Conservation (phyloP, 1,139 yeast genomes). For the Yamadazyma epiphylla region DNA sequence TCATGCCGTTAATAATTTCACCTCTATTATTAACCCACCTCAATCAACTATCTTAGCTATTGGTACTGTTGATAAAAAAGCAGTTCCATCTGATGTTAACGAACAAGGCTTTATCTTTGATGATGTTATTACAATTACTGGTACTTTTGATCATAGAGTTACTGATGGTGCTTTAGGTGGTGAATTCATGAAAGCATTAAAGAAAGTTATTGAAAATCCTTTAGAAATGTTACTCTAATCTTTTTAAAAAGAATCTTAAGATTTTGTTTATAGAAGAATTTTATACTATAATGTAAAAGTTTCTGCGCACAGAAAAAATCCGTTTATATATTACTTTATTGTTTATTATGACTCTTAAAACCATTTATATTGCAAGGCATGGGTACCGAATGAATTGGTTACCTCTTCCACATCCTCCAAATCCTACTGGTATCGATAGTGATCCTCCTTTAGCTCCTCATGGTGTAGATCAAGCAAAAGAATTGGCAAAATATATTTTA, state of each 20-base stretch:
- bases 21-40: slow-evolving; percentile 97
- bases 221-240: slow-evolving; percentile 78
- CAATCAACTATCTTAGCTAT: slow-evolving; percentile 92
- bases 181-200: slow-evolving; percentile 91
- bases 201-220: slow-evolving; percentile 92
- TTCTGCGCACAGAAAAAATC: background rate
- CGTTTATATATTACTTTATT: background rate
- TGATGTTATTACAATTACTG: slow-evolving; percentile 86
- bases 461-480: slow-evolving; percentile 76
- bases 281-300: too few relatives aligned
- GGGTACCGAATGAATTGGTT: slow-evolving; percentile 84
- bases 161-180: slow-evolving; percentile 98
- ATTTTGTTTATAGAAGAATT: background rate
- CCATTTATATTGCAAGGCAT: slow-evolving; percentile 58
- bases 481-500: slow-evolving; percentile 53
- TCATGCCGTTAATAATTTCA: slow-evolving; percentile 85
- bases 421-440: slow-evolving; percentile 78
- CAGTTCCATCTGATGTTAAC: slow-evolving; percentile 87
- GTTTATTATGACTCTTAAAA: slow-evolving; percentile 36
- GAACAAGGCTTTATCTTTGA: slow-evolving; percentile 92
- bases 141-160: slow-evolving; percentile 96
- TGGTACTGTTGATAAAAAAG: slow-evolving; percentile 89
- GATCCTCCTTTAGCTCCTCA: slow-evolving; percentile 79
- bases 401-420: slow-evolving; percentile 69
- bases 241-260: background rate